Conservation (phyloP, 495 filamentous ascomycete species). For the Daldinia decipiens region DNA sequence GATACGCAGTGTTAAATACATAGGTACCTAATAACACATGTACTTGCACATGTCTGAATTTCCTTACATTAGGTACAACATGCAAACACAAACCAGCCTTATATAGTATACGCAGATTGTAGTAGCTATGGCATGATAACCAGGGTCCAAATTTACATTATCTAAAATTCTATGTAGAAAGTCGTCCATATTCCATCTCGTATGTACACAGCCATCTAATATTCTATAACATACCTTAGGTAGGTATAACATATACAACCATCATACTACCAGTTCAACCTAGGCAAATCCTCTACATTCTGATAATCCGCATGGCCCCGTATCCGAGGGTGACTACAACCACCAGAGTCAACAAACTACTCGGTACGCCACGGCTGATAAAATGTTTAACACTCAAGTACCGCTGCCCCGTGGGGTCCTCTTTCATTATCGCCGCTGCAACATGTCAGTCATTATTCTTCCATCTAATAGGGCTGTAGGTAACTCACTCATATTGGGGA, state of each 20-base stretch:
- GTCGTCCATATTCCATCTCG: no score
- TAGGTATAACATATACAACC: neutral
- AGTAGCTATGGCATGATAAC: no score
- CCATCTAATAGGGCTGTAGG: slow-evolving; percentile 1
- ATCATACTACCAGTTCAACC: neutral
- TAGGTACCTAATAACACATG: no score
- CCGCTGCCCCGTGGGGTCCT: slow-evolving; percentile 88
- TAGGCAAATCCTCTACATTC: slow-evolving; percentile 62
- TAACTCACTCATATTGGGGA: slow-evolving; percentile 98
- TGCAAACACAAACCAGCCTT: no score
- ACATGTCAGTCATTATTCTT: slow-evolving; percentile 42
- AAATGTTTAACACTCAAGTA: slow-evolving; percentile 96
- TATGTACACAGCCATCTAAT: no score
- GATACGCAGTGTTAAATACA: neutral
- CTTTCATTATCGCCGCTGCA: slow-evolving; percentile 97
- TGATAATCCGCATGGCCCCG: slow-evolving; percentile 81
- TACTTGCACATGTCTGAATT: neutral
- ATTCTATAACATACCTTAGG: neutral
- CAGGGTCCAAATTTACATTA: no score
- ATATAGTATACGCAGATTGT: no score
- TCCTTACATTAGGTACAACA: neutral
- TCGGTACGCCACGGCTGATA: slow-evolving; percentile 86
- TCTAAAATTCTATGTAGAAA: no score
- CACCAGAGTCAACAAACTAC: slow-evolving; percentile 79
- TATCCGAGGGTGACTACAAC: slow-evolving; percentile 92